These are phyloP conservation scores for Tetratostichococcus sp. DNA, from an alignment of 139 green algal genomes.

Conservation along the genomic window DNA sequence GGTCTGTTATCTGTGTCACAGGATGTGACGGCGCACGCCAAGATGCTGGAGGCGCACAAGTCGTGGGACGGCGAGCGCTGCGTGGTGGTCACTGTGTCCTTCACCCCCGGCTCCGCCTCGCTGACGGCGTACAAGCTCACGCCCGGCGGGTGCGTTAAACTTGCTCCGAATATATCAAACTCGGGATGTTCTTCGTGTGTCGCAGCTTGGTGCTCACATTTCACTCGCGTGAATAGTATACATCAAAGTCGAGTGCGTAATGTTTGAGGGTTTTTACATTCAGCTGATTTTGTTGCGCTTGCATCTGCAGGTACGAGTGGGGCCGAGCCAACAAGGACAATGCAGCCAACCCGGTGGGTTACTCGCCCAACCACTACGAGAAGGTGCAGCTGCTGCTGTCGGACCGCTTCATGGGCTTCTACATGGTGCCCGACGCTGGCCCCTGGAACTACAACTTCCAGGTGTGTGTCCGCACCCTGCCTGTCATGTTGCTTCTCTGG, in stretches of 20 bases:
- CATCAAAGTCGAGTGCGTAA: too few species aligned
- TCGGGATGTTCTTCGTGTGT: too few species aligned
- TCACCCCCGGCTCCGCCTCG: slow-evolving; percentile 93
- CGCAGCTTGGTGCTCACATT: too few species aligned
- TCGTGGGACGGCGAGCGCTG: slow-evolving; percentile 96
- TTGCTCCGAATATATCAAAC: too few species aligned
- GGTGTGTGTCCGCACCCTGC: slow-evolving; percentile 20
- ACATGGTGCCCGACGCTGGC: slow-evolving; percentile 88
- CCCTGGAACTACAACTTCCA: slow-evolving; percentile 99
- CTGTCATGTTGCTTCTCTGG: too few species aligned
- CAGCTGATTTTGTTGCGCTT: too few species aligned
- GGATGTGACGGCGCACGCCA: slow-evolving; percentile 89
- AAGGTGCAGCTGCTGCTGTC: slow-evolving; percentile 97
- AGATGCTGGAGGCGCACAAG: slow-evolving; percentile 91
- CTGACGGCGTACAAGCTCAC: slow-evolving; percentile 98
- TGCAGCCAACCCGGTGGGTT: slow-evolving; percentile 79
- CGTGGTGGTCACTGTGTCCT: slow-evolving; percentile 88
- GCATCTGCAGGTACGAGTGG: slow-evolving; percentile 76
- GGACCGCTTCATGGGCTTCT: slow-evolving; percentile 98
- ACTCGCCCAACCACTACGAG: slow-evolving; percentile 92
- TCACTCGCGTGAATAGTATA: too few species aligned
- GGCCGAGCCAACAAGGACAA: slow-evolving; percentile 83
- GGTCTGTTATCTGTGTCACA: too few species aligned
- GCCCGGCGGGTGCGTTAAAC: slow-evolving; percentile 46
- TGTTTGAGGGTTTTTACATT: too few species aligned